phyloP scores from a whole-genome alignment of 805 yeast genomes.

The Ogataea nakhonphanomensis region DNA sequence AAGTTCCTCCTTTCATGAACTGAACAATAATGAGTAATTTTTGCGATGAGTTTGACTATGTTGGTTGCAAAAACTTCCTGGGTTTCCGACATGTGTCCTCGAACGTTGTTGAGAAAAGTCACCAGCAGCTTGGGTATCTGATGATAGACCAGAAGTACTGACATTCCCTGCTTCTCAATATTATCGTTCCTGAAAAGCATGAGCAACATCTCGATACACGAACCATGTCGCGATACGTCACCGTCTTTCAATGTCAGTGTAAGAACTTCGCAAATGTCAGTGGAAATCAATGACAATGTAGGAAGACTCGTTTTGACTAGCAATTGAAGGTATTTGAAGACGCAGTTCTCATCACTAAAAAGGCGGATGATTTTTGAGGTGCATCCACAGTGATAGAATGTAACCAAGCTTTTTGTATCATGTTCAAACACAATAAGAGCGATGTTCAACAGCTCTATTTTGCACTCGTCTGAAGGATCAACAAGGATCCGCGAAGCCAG shows the following conservation, averaged over 20 bases:
- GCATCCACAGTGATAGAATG: constrained; percentile 19
- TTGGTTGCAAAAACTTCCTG: constrained; percentile 8
- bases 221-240: constrained; percentile 9
- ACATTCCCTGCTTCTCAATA: constrained; percentile 11
- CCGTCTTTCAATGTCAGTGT: constrained; percentile 9
- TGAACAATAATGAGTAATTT: constrained; percentile 13
- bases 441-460: constrained; percentile 14
- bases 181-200: constrained; percentile 14
- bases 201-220: constrained; percentile 11
- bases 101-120: constrained; percentile 11
- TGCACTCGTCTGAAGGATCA: constrained; percentile 13
- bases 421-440: constrained; percentile 14
- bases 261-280: constrained; percentile 8
- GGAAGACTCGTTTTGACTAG: constrained; percentile 12
- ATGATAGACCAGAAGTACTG: constrained; percentile 8
- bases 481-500: constrained; percentile 7
- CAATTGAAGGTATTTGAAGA: constrained; percentile 8
- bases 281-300: constrained; percentile 10
- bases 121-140: constrained; percentile 10
- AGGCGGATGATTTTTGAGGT: constrained; percentile 7
- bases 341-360: constrained; percentile 10
- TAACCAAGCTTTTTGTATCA: constrained; percentile 13
- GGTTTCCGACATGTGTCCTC: constrained; percentile 15
- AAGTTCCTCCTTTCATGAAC: constrained; percentile 9
- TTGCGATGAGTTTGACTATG: constrained; percentile 12